These are phyloP conservation scores for Stachybotrys chlorohalonatus DNA, from an alignment of 2,329 filamentous ascomycete species.

Conservation along the genomic window DNA sequence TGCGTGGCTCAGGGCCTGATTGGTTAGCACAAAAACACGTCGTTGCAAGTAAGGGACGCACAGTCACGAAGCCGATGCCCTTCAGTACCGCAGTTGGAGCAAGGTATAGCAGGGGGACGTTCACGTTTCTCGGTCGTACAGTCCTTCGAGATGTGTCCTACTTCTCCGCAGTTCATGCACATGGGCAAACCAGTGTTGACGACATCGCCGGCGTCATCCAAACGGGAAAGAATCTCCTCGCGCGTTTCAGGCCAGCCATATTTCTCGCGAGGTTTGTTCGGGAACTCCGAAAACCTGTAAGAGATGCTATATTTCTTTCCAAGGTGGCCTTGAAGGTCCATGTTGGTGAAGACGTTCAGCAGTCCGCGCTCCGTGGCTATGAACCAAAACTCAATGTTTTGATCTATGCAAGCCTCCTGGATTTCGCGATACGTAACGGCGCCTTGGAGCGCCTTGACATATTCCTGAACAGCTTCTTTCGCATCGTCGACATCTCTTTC, in stretches of 20 bases:
- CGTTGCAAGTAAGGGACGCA: constrained; percentile 24
- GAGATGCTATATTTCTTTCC: constrained; percentile 56
- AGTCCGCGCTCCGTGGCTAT: constrained; percentile 52
- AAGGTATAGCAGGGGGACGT: constrained; percentile 32
- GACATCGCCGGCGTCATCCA: constrained; percentile 57
- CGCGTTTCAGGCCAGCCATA: constrained; percentile 48
- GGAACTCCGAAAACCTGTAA: constrained; percentile 50
- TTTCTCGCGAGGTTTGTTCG: constrained; percentile 48
- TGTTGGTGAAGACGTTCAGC: constrained; percentile 54
- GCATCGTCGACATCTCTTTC: constrained; percentile 53
- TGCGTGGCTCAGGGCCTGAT: constrained; percentile 47
- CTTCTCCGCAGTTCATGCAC: constrained; percentile 55
- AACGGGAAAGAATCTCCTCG: constrained; percentile 53
- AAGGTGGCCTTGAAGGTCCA: constrained; percentile 62
- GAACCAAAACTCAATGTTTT: constrained; percentile 47
- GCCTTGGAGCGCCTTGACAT: constrained; percentile 49
- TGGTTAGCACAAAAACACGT: constrained; percentile 4
- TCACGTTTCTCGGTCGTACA: constrained; percentile 52
- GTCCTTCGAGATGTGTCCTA: constrained; percentile 52
- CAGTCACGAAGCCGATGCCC: constrained; percentile 65
- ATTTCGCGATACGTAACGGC: constrained; percentile 50
- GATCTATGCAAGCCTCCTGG: constrained; percentile 48
- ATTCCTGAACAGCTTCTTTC: constrained; percentile 50
- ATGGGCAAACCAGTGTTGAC: constrained; percentile 49
- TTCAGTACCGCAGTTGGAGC: constrained; percentile 53